Evolutionary conservation across 2,329 filamentous ascomycete genomes (phyloP), one percentile per base, ranked within the genome.

Genomic region (Cryphonectria radicalis): DNA sequence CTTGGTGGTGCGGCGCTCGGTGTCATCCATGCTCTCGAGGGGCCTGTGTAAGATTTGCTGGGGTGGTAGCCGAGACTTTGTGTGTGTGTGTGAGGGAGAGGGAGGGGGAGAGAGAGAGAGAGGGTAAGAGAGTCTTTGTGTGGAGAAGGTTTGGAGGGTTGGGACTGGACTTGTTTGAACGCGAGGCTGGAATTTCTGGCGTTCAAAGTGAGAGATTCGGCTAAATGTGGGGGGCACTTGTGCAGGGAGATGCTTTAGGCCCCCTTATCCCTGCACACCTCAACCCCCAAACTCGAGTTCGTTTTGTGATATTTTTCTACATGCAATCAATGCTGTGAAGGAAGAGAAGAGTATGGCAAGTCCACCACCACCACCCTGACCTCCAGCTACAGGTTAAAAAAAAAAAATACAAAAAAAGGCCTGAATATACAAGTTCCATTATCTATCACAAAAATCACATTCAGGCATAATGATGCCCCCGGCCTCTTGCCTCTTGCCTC

Each of bases 1-100:
- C 86, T 97, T 97, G 73, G 86, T 84, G 73, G 85, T 86, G 73
- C 90, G 89, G 79, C 91, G 89, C 76, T 95, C 92, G 74, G 91
- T 87, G 77, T 96, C 93, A 75, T 92, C 90, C 94, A 97, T 94
- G 63, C 71, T 77, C 59, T 32, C 53, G 22, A 59, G 57, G 46
- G 43, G 40, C 35, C 63, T 67, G 22, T 40, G 55, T 63, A 46
- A 40, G 28, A 40, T 40, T 74, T 64, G 66, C 55, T 11, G 7
- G 10, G 46, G 10, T 11, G 22, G 46, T 22, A 50, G 46, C 69
- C 63, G 64, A 40, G 19, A 22, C n/a, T 42, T 25, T 64, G 40
- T 17, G 62, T 40, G 37, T 40, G 37, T n/a, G n/a, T n/a, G n/a
- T n/a, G n/a, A n/a, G n/a, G n/a, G n/a, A n/a, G n/a, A n/a, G n/a